Percentiles rank a stretch among this genome's conserved stretches.
phyloP scores from a whole-genome alignment of 2,329 filamentous ascomycete species.

The Sporothrix pallida region DNA sequence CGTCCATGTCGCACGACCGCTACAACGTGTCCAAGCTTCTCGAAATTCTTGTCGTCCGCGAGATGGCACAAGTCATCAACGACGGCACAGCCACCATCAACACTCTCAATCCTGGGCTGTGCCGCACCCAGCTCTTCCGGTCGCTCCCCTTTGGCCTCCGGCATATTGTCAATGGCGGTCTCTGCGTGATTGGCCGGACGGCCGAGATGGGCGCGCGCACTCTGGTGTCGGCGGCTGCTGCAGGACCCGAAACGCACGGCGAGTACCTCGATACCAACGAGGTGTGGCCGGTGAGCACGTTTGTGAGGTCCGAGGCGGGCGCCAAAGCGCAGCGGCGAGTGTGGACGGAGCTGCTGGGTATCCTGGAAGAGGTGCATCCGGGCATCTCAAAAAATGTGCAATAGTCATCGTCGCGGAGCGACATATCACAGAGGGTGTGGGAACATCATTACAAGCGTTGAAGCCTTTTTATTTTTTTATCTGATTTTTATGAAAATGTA shows the following conservation, averaged over 20 bases:
- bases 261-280: constrained; percentile 48
- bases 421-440: no score
- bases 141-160: constrained; percentile 43
- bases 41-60: constrained; percentile 43
- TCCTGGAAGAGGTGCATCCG: constrained; percentile 52
- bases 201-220: constrained; percentile 50
- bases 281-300: constrained; percentile 42
- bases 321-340: constrained; percentile 46
- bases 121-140: constrained; percentile 50
- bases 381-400: constrained; percentile 45
- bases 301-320: constrained; percentile 49
- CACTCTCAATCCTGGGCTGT: constrained; percentile 50
- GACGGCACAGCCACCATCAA: constrained; percentile 48
- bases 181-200: constrained; percentile 45
- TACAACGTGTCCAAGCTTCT: constrained; percentile 48
- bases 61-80: constrained; percentile 46
- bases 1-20: constrained; percentile 43
- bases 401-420: no score
- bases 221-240: constrained; percentile 48
- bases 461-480: constrained; percentile 6
- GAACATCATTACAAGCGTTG: constrained; percentile 3
- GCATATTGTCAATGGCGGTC: constrained; percentile 34
- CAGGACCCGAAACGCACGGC: constrained; percentile 50
- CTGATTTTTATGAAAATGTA: background rate
- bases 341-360: constrained; percentile 51